Conservation (phyloP, 208 protist genomes). For the Angomonas deanei region DNA sequence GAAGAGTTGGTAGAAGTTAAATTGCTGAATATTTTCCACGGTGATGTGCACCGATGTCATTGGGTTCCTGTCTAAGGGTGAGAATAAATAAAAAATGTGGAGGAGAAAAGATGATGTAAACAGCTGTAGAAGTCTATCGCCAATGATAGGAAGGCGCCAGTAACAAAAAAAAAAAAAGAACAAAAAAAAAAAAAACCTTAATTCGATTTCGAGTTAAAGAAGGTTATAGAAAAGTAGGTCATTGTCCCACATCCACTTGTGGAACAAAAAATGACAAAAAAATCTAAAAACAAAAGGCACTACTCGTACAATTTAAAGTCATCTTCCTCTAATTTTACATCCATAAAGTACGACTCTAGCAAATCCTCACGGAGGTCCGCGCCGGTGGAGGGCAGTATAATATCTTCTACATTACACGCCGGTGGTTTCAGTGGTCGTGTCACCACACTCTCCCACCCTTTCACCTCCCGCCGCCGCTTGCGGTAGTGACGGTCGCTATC, state of each 20-base stretch:
- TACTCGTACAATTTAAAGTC: constrained; percentile 10
- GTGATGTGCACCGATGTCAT: constrained; percentile 42
- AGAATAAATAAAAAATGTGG: no score
- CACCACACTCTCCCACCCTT: constrained; percentile 1
- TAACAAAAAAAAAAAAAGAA: background rate
- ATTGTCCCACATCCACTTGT: no score
- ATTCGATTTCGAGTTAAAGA: background rate
- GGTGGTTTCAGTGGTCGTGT: background rate
- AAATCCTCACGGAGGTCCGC: constrained; percentile 50
- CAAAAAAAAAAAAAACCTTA: constrained; percentile 8
- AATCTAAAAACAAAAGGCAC: background rate
- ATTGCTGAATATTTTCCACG: constrained; percentile 42
- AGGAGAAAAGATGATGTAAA: no score
- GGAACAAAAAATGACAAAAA: background rate
- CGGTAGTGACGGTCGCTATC: background rate
- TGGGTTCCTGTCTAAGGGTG: no score
- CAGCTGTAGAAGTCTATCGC: no score
- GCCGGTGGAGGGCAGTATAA: constrained; percentile 46
- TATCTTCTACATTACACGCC: background rate
- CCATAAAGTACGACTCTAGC: constrained; percentile 49
- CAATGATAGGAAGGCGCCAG: no score
- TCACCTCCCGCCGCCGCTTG: background rate
- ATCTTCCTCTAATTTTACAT: constrained; percentile 8
- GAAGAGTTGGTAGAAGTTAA: constrained; percentile 70
- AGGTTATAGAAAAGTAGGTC: background rate